Evolutionary conservation across 257 asterid genomes (phyloP).

Genomic region (Solanum rostratum): DNA sequence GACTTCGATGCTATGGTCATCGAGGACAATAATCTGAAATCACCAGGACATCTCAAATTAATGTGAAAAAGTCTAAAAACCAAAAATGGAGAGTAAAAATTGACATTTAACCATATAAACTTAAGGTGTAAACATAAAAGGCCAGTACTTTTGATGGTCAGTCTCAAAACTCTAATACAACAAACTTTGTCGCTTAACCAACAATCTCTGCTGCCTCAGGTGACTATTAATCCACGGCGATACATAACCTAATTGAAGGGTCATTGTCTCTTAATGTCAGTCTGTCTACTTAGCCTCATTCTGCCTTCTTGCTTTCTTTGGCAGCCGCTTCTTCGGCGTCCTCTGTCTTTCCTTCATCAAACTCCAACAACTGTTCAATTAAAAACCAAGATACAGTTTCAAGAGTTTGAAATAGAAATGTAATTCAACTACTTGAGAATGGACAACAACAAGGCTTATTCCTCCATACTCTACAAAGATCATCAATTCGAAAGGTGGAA

Average conservation of each 20-base stretch:
- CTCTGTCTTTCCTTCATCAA: conserved; percentile 8
- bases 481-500: neutral
- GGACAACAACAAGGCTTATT: neutral
- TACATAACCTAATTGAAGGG: neutral
- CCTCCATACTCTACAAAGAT: neutral
- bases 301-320: conserved; percentile 9
- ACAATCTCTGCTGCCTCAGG: neutral
- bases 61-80: neutral
- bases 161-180: neutral
- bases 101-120: neutral
- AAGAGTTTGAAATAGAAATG: neutral
- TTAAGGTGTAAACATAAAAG: neutral
- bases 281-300: neutral
- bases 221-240: neutral
- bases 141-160: neutral
- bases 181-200: neutral
- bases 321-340: neutral
- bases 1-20: neutral
- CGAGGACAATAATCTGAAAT: neutral
- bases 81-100: neutral
- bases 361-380: conserved; percentile 14
- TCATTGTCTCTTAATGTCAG: neutral
- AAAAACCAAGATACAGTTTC: neutral
- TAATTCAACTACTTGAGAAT: neutral
- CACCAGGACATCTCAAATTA: neutral